These are phyloP conservation scores for Chaetomium sp. DNA, from an alignment of 2,329 filamentous ascomycete species.

Conservation along the genomic window DNA sequence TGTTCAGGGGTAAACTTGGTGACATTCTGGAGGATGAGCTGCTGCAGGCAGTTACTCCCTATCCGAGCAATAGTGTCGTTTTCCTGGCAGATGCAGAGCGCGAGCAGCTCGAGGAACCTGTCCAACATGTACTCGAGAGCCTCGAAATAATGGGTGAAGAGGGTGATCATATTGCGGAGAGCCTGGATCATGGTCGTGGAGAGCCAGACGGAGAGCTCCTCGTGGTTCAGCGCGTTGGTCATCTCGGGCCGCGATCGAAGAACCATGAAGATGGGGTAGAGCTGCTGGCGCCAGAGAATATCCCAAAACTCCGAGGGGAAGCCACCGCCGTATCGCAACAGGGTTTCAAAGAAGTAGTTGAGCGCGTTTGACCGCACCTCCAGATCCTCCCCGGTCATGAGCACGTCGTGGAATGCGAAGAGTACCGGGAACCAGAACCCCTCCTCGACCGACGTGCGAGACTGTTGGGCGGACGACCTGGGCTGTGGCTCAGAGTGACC, in stretches of 20 bases:
- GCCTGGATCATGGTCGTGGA: conserved; percentile 99
- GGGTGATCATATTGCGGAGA: conserved; percentile 93
- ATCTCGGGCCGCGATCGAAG: conserved; percentile 95
- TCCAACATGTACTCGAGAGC: conserved; percentile 97
- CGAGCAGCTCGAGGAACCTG: conserved; percentile 90
- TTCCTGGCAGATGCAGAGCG: conserved; percentile 96
- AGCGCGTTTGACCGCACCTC: conserved; percentile 90
- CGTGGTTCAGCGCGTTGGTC: conserved; percentile 91
- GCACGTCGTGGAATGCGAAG: conserved; percentile 96
- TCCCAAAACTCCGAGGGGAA: conserved; percentile 98
- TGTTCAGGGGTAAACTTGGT: conserved; percentile 84
- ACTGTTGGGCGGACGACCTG: conserved; percentile 58
- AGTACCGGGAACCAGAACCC: conserved; percentile 98
- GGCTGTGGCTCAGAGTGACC: conserved; percentile 44
- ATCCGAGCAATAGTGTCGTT: conserved; percentile 98
- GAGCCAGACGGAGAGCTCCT: conserved; percentile 97
- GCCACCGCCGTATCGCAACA: conserved; percentile 85
- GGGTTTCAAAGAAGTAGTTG: conserved; percentile 94
- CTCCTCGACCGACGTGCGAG: conserved; percentile 87
- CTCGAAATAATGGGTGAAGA: conserved; percentile 98
- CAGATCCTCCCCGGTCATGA: conserved; percentile 98
- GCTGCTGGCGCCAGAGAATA: conserved; percentile 91
- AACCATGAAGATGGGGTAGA: conserved; percentile 99
- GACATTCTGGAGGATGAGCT: conserved; percentile 95
- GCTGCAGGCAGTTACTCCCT: conserved; percentile 96